A percentile compares a stretch with the other conserved stretches of the same genome.
Evolutionary conservation across 2,329 filamentous ascomycete species (phyloP).

Genomic region (Davidsoniella australis): DNA sequence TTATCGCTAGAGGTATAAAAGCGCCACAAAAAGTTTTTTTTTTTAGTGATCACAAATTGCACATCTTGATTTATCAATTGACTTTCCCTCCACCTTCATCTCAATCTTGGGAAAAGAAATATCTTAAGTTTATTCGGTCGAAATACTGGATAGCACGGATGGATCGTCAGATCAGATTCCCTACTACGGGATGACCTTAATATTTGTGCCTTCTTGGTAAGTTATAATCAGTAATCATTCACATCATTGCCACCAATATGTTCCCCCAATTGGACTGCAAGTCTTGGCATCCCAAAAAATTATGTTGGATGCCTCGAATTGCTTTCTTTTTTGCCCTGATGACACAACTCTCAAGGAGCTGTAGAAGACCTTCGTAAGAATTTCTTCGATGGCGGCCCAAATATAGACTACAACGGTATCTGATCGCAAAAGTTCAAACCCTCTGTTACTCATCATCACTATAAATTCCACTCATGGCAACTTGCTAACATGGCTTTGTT

Average conservation of each 20-base stretch:
- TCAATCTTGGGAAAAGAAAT: not conserved
- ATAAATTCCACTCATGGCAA: not conserved
- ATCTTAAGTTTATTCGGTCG: constrained; percentile 3
- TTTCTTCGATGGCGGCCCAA: constrained; percentile 12
- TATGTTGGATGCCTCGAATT: not conserved
- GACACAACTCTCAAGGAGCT: constrained; percentile 29
- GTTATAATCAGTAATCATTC: not conserved
- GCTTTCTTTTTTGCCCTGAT: constrained; percentile 30
- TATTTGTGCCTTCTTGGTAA: constrained; percentile 4
- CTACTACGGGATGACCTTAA: constrained; percentile 9
- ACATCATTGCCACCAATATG: not conserved
- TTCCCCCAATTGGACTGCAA: too few species aligned
- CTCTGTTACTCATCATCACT: constrained; percentile 7
- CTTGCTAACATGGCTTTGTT: not conserved
- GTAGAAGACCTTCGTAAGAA: constrained; percentile 13
- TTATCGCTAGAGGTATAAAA: not conserved
- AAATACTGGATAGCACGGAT: constrained; percentile 10
- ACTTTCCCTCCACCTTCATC: too few species aligned
- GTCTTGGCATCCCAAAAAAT: too few species aligned
- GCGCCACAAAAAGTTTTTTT: too few species aligned
- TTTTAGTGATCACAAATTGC: too few species aligned
- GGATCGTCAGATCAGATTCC: constrained; percentile 9
- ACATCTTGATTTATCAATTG: too few species aligned
- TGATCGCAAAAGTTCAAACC: constrained; percentile 33
- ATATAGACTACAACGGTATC: constrained; percentile 97